These are phyloP conservation scores for Yamadazyma spencermartinsiae DNA, from an alignment of 1,139 yeast species.

Conservation along the genomic window DNA sequence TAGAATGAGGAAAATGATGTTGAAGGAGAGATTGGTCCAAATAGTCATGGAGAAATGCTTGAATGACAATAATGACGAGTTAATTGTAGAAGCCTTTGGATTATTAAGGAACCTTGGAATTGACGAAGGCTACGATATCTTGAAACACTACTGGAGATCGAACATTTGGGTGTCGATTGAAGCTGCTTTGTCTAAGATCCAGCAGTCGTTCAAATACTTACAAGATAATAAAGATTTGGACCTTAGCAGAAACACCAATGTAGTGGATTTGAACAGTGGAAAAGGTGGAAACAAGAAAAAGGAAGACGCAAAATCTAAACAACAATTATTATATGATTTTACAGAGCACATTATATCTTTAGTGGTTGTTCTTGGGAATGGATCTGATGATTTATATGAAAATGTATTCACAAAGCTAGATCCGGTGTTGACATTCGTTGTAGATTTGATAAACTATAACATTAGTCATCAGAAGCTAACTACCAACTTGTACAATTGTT, in stretches of 20 bases:
- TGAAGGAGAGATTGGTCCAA: conserved; percentile 71
- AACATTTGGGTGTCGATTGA: conserved; percentile 68
- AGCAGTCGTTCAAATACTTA: conserved; percentile 47
- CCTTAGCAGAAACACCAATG: conserved; percentile 4
- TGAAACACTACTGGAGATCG: conserved; percentile 73
- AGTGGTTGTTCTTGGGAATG: conserved; percentile 64
- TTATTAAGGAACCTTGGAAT: conserved; percentile 74
- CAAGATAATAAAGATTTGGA: conserved; percentile 26
- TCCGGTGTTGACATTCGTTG: conserved; percentile 41
- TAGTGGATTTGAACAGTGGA: conserved; percentile 11
- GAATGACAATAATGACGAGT: conserved; percentile 68
- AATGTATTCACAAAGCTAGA: conserved; percentile 47
- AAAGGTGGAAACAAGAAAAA: conserved; percentile 19
- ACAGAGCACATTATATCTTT: conserved; percentile 75
- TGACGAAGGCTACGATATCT: conserved; percentile 88
- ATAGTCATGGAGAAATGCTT: conserved; percentile 64
- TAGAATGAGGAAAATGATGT: conserved; percentile 56
- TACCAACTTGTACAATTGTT: conserved; percentile 47
- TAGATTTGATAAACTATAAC: conserved; percentile 40
- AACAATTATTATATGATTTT: conserved; percentile 57
- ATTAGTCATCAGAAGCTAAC: conserved; percentile 31
- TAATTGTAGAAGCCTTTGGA: conserved; percentile 79
- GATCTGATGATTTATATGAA: conserved; percentile 61
- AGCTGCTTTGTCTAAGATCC: conserved; percentile 49
- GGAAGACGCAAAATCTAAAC: conserved; percentile 41